Conservation (phyloP, 177 flowering plant species). For the Vitis hybrid region DNA sequence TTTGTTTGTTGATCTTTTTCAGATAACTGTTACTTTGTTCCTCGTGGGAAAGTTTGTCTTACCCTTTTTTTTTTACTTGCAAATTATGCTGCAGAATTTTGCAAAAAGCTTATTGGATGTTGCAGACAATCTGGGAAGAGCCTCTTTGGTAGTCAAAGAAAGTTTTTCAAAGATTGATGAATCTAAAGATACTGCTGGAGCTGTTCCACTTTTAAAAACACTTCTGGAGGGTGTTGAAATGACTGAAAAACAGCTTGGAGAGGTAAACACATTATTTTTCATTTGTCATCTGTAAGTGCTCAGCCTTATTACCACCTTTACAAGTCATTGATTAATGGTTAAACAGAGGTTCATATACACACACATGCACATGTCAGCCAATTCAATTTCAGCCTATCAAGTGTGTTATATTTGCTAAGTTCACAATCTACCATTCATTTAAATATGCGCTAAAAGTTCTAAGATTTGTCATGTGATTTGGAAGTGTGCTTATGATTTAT, state of each 20-base stretch:
- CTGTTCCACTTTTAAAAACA: slow-evolving; percentile 72
- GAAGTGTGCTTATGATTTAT: background rate
- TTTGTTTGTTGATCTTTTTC: slow-evolving; percentile 16
- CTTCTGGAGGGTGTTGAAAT: slow-evolving; percentile 94
- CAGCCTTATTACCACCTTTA: background rate
- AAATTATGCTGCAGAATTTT: slow-evolving; percentile 60
- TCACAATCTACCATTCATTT: background rate
- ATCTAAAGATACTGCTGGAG: slow-evolving; percentile 60
- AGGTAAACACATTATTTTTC: slow-evolving; percentile 45
- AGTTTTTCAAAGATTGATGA: slow-evolving; percentile 71
- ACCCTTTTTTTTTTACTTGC: background rate
- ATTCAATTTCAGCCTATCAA: too few relatives aligned
- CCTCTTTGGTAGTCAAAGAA: slow-evolving; percentile 82
- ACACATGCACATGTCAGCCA: too few relatives aligned
- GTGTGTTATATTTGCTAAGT: background rate
- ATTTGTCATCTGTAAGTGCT: background rate
- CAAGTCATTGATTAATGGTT: background rate
- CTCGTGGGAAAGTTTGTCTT: background rate
- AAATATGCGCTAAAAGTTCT: too few relatives aligned
- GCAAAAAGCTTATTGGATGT: slow-evolving; percentile 89
- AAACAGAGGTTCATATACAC: background rate
- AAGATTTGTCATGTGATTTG: background rate
- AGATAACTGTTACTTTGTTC: background rate
- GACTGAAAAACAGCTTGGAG: slow-evolving; percentile 89
- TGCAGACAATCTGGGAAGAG: slow-evolving; percentile 91